A percentile compares a stretch with the other conserved stretches of the same genome.
phyloP scores from a whole-genome alignment of 2,329 filamentous ascomycete species.

The Aspergillus tubingensis region DNA sequence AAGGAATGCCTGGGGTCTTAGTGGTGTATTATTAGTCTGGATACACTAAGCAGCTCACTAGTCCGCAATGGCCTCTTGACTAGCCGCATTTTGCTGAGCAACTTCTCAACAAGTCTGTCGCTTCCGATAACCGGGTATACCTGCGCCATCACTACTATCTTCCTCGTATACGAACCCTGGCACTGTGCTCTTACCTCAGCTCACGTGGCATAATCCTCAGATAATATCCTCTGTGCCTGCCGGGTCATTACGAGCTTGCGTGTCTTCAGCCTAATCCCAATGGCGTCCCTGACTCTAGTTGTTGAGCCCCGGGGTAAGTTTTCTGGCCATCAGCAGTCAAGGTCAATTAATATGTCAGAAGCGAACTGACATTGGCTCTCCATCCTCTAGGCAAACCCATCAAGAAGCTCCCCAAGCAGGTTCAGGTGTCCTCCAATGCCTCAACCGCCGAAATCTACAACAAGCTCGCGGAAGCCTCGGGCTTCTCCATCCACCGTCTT shows the following conservation, averaged over 20 bases:
- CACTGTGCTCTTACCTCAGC: background rate
- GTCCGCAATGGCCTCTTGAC: background rate
- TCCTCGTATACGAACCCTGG: background rate
- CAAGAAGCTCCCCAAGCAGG: conserved; percentile 59
- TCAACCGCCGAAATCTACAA: conserved; percentile 59
- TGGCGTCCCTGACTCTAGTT: conserved; percentile 41
- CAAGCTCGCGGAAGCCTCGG: conserved; percentile 56
- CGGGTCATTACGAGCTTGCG: background rate
- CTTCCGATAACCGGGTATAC: background rate
- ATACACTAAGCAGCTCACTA: too few species aligned
- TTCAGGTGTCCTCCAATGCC: conserved; percentile 54
- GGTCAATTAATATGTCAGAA: background rate
- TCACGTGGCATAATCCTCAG: background rate
- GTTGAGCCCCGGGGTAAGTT: conserved; percentile 47
- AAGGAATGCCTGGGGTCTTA: background rate
- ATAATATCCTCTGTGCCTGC: background rate
- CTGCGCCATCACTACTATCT: background rate
- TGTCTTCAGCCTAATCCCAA: conserved; percentile 16
- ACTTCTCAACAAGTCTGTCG: background rate
- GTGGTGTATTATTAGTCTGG: too few species aligned
- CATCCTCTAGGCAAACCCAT: conserved; percentile 60
- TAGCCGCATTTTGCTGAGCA: background rate
- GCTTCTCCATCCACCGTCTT: conserved; percentile 60
- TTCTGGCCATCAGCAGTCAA: background rate
- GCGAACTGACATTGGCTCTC: conserved; percentile 12